Evolutionary conservation across 2,329 filamentous ascomycete genomes (phyloP), one percentile per base, ranked within the genome.

Genomic region (Aspergillus candidus): DNA sequence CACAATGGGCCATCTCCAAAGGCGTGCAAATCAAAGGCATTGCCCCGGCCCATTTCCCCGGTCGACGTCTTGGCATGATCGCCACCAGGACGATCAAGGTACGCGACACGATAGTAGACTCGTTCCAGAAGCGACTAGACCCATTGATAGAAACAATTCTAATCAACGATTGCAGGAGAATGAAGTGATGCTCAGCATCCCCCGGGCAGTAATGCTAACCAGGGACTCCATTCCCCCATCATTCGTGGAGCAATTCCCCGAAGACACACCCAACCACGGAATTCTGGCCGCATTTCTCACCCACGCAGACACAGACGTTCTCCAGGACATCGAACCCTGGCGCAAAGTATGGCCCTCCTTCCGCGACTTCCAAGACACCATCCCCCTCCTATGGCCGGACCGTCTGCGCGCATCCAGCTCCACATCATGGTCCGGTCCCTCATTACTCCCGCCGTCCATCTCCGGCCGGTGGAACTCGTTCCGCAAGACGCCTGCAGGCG

Each of bases 1-100:
- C 82, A 6, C 56, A 72, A 47, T 94, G 88, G 85, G 83, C 84
- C 2, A 61, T 71, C 35, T 64, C 67, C 3, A 74, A 79, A 40
- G 85, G 84, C 7, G 76, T 93, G 27, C 67, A 74, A 37, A 77
- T 89, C 54, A 74, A 83, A 52, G 82, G 81, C 31, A 78, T 93
- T 35, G 70, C 71, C 2, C 81, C 87, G 3, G 73, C 79, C 32
- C 71, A 70, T 38, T 79, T 94, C n/a, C 78, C 82, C 1, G 83
- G 81, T 3, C 76, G 84, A 44, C 88, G 88, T 34, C 77, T 91
- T 44, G 88, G 89, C 32, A 80, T 94, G 38, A 73, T 89, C 22
- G 83, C 87, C 6, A 81, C 79, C 11, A 75, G 76, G 32, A 68
- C 75, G 5, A 73, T 91, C 47, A 69, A 83, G 68, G 84, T 86